Percentiles rank a stretch among this genome's conserved stretches.
Conservation (phyloP, 805 yeast genomes). For the Metschnikowia gelsemii region DNA sequence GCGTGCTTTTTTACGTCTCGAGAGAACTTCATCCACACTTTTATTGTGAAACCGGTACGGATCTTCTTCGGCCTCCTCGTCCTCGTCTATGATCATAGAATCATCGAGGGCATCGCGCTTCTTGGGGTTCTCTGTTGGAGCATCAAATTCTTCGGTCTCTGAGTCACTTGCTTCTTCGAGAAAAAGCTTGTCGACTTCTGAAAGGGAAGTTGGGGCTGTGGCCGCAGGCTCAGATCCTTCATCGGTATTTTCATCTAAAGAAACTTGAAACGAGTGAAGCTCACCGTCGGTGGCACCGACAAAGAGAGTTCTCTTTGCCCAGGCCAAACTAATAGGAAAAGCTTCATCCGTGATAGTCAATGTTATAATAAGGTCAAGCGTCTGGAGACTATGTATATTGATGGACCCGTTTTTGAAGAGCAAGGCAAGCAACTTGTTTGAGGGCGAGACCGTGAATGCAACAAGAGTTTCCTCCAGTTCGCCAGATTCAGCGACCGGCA, state of each 20-base stretch:
- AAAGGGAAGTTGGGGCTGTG: conserved; percentile 1
- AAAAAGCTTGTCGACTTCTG: conserved; percentile 19
- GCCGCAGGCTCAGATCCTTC: conserved; percentile 3
- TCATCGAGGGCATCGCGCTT: conserved; percentile 32
- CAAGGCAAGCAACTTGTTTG: conserved; percentile 60
- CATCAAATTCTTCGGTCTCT: conserved; percentile 24
- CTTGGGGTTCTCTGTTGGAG: conserved; percentile 24
- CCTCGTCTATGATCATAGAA: conserved; percentile 37
- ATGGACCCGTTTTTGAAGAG: conserved; percentile 51
- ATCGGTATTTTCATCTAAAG: conserved; percentile 10
- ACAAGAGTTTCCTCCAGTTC: conserved; percentile 22
- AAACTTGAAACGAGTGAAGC: conserved; percentile 26
- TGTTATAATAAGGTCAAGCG: conserved; percentile 28
- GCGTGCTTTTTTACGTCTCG: conserved; percentile 13
- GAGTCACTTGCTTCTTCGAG: conserved; percentile 22
- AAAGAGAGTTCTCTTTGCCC: conserved; percentile 30
- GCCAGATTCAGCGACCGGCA: conserved; percentile 3
- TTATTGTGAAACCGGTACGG: conserved; percentile 12
- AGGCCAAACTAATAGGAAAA: conserved; percentile 29
- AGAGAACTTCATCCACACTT: conserved; percentile 18
- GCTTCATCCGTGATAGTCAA: conserved; percentile 27
- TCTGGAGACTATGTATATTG: conserved; percentile 54
- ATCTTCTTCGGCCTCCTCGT: conserved; percentile 25
- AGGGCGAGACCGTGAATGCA: conserved; percentile 60
- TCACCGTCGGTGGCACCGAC: conserved; percentile 48